A percentile compares a stretch with the other conserved stretches of the same genome.
phyloP scores from a whole-genome alignment of 176 grass and related monocot species.

The Cymbopogon citratus region DNA sequence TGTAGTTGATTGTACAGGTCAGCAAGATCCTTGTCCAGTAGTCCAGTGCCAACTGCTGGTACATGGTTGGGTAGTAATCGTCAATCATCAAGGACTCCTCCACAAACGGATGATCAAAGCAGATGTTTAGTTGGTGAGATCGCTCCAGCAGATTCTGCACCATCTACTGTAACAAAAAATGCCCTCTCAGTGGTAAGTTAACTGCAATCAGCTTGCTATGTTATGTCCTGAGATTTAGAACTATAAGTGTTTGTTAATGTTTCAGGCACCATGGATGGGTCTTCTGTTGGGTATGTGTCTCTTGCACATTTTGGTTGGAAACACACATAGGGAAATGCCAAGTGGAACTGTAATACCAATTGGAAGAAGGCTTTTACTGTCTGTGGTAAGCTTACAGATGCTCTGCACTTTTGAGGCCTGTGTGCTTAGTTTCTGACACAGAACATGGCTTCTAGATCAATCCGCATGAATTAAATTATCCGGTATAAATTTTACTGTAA shows the following conservation, averaged over 20 bases:
- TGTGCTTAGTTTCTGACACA: not conserved
- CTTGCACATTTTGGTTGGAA: slow-evolving; percentile 47
- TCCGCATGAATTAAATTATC: not conserved
- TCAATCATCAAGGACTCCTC: slow-evolving; percentile 31
- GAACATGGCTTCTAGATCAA: not conserved
- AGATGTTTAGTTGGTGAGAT: slow-evolving; percentile 35
- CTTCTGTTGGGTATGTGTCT: slow-evolving; percentile 43
- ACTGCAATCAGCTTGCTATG: slow-evolving; percentile 1
- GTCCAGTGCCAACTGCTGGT: slow-evolving; percentile 55
- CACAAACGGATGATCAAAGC: slow-evolving; percentile 25
- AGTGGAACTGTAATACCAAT: slow-evolving; percentile 58
- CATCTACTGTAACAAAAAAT: slow-evolving; percentile 53
- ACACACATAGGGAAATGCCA: slow-evolving; percentile 27
- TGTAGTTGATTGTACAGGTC: slow-evolving; percentile 55
- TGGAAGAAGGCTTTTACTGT: slow-evolving; percentile 69
- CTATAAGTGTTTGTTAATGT: not conserved
- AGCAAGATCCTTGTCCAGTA: slow-evolving; percentile 83
- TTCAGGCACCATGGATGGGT: slow-evolving; percentile 69
- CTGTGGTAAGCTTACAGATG: slow-evolving; percentile 40
- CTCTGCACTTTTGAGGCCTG: slow-evolving; percentile 1
- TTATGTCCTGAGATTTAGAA: slow-evolving; percentile 11
- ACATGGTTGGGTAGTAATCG: slow-evolving; percentile 55
- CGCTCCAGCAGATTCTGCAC: slow-evolving; percentile 38
- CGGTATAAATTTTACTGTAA: not conserved
- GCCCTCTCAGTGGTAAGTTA: slow-evolving; percentile 68